phyloP scores from a whole-genome alignment of 2,329 filamentous ascomycete species.

The Ophiostoma pallidulum region DNA sequence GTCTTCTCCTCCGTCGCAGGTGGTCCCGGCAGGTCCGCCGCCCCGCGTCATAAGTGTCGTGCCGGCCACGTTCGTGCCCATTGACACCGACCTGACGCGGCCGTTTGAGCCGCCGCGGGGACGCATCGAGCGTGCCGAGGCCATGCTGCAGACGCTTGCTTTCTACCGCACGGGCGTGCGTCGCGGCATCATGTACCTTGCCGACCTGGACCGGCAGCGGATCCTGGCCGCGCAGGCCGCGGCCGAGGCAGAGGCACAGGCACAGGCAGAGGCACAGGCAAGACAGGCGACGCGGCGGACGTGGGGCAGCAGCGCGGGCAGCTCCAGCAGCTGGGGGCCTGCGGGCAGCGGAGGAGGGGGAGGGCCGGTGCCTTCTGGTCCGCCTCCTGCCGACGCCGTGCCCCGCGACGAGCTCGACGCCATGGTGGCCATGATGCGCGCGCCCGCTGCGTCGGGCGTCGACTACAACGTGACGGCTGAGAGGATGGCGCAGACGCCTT shows the following conservation, averaged over 20 bases:
- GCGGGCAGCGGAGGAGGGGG: too few species aligned
- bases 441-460: conserved; percentile 13
- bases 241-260: conserved; percentile 7
- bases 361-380: too few species aligned
- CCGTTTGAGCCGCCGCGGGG: conserved; percentile 20
- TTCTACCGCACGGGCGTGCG: conserved; percentile 22
- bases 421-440: conserved; percentile 22
- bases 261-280: background rate
- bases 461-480: conserved; percentile 20
- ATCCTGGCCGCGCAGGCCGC: conserved; percentile 19
- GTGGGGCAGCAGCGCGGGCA: background rate
- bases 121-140: conserved; percentile 22
- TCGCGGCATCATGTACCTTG: conserved; percentile 25
- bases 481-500: conserved; percentile 9
- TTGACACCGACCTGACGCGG: conserved; percentile 23
- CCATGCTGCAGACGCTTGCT: conserved; percentile 24
- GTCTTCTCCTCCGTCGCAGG: too few species aligned
- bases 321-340: too few species aligned
- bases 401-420: conserved; percentile 19
- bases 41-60: conserved; percentile 20
- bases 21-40: too few species aligned
- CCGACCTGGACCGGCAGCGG: conserved; percentile 26
- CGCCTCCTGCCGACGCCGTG: conserved; percentile 8
- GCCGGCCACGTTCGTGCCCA: conserved; percentile 27
- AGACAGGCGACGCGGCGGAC: background rate